phyloP scores from a whole-genome alignment of 176 grass and related monocot species.

The Hsuehochloa calcarea region DNA sequence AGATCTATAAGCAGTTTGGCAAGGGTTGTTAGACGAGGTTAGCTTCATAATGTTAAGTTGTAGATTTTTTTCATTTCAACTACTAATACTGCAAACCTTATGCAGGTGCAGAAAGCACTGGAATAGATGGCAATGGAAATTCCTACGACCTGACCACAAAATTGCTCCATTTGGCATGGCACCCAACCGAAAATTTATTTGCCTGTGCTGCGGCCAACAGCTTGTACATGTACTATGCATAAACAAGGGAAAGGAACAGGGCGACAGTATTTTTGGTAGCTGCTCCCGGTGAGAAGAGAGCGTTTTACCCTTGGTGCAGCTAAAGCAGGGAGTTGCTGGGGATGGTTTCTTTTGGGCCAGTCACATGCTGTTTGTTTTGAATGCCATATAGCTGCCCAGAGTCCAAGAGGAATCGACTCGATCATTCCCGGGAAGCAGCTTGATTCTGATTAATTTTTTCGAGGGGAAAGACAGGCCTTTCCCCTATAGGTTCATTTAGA shows the following conservation, averaged over 20 bases:
- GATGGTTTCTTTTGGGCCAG: slow-evolving; percentile 43
- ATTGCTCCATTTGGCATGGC: slow-evolving; percentile 96
- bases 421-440: slow-evolving; percentile 94
- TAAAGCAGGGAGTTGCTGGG: slow-evolving; percentile 31
- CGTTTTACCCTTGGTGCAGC: slow-evolving; percentile 51
- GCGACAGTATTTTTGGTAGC: slow-evolving; percentile 39
- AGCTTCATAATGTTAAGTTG: slow-evolving; percentile 25
- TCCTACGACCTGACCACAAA: slow-evolving; percentile 76
- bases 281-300: slow-evolving; percentile 40
- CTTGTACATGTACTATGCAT: slow-evolving; percentile 97
- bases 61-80: slow-evolving; percentile 21
- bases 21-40: slow-evolving; percentile 78
- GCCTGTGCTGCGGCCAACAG: slow-evolving; percentile 92
- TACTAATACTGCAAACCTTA: slow-evolving; percentile 25
- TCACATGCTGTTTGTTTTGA: slow-evolving; percentile 50
- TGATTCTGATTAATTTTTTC: slow-evolving; percentile 65
- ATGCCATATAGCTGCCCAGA: slow-evolving; percentile 68
- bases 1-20: slow-evolving; percentile 57
- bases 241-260: slow-evolving; percentile 34
- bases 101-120: slow-evolving; percentile 57
- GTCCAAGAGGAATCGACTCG: slow-evolving; percentile 89
- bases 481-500: slow-evolving; percentile 67
- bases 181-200: slow-evolving; percentile 80
- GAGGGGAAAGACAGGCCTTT: slow-evolving; percentile 49
- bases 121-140: slow-evolving; percentile 72